Evolutionary conservation across 2,329 filamentous ascomycete species (phyloP).

Genomic region (Aspergillus costaricaensis): DNA sequence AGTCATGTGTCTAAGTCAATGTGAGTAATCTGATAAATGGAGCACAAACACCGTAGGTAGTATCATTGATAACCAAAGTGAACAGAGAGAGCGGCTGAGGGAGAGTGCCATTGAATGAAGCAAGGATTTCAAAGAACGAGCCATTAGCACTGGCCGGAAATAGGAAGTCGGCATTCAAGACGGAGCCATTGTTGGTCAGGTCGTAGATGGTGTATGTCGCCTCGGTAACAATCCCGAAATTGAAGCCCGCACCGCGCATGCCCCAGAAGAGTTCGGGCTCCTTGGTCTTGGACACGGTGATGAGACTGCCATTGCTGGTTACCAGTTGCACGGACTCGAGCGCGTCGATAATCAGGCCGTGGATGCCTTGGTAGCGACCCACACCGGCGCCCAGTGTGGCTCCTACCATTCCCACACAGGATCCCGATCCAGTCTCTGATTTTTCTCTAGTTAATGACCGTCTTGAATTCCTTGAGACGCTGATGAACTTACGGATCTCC

Average conservation of each 20-base stretch:
- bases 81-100: too few species aligned
- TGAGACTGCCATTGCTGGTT: background rate
- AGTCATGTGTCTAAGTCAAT: too few species aligned
- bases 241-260: conserved; percentile 7
- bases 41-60: too few species aligned
- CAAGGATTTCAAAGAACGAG: too few species aligned
- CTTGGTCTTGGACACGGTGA: background rate
- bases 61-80: too few species aligned
- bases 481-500: background rate
- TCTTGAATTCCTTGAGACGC: too few species aligned
- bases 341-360: conserved; percentile 6
- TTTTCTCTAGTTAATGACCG: background rate
- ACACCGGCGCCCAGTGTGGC: conserved; percentile 6
- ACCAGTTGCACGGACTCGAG: background rate
- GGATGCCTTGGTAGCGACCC: conserved; percentile 6
- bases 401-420: conserved; percentile 9
- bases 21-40: too few species aligned
- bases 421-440: background rate
- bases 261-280: conserved; percentile 11
- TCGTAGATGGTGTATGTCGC: conserved; percentile 4
- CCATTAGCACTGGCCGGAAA: background rate
- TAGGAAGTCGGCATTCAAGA: background rate
- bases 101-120: too few species aligned
- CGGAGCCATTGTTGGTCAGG: background rate
- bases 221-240: conserved; percentile 7